Evolutionary conservation across 441 rosid genomes (phyloP), one percentile per base, ranked within the genome.

Genomic region (Populus trichocarpa): DNA sequence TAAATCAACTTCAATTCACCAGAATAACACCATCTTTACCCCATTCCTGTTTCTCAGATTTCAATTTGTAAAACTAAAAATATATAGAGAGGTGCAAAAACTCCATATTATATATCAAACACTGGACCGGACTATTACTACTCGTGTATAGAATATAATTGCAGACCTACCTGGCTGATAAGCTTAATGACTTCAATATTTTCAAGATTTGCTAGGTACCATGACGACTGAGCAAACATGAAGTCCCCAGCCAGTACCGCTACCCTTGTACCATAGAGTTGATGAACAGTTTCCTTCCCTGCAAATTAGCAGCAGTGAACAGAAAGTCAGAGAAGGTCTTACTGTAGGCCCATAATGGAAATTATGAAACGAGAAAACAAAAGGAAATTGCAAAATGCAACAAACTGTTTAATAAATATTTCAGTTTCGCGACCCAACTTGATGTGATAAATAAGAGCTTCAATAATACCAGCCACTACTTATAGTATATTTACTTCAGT

Each of bases 221-320:
- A 94, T 6, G 98, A 96, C 1, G 99, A 92, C 85, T 96, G 99
- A 86, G 97, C 97, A 85, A 93, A 96, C 98, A 91, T 91, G 83
- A 91, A 96, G 75, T 96, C 99, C 79, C 97, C 99, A 12, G 97
- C 98, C 80, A 96, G 82, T 68, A 93, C 88, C 6, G 98, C 97
- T 36, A 96, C 91, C 85, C 99, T 90, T 22, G 97, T 92, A 59
- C 99, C 99, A 1, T 84, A 94, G 8, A 89, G 80, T 80, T 96
- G 92, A 81, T 96, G 98, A 83, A 96, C 93, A 0, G 98, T 91
- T 83, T 90, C 93, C 80, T 90, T 94, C 5, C 99, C 98, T 90
- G 85, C 30, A 80, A 53, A 76, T 28, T n/a, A 67, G 70, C 35
- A 70, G 33, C 20, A 38, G 9, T 36, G 35, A 32, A 71, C 26